Base-by-base conservation (phyloP, 805 yeast genomes). In the Candida krabiensis region DNA sequence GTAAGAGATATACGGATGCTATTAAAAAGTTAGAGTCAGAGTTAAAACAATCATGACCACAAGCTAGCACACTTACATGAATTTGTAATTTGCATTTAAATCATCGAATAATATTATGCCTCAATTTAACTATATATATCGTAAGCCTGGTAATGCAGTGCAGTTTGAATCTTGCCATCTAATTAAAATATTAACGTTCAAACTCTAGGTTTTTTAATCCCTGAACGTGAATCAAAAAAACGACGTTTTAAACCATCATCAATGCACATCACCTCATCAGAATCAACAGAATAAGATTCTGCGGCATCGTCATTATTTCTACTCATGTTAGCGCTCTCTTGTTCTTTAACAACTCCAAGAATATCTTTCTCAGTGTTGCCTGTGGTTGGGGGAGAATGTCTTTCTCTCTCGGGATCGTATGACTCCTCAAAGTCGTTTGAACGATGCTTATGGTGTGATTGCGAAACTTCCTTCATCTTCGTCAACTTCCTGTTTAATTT, bases 1-100 rank as follows among this genome's bases (percentile, higher is more conserved):
- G 46, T 33, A 52, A 49, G 28, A 33, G 59, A 30, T 56, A 50
- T 29, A 48, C 44, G 16, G 61, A 56, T 28, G 37, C 54, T 2
- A 18, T 56, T 9, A 44, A 43, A 30, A 44, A 40, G 32, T 28
- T 56, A 22, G 50, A 46, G 15, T 18, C 33, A 6, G 48, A 47
- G 25, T 47, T 40, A 16, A 30, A 33, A 19, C 32, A 28, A 9
- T 36, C 13, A 18, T 33, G 14, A 14, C n/a, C 15, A 14, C 12
- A 16, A 27, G 13, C 12, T 9, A 27, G 14, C 14, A n/a, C 14
- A n/a, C n/a, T n/a, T n/a, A n/a, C n/a, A n/a, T n/a, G n/a, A n/a
- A n/a, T n/a, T n/a, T n/a, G n/a, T n/a, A n/a, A n/a, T n/a, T n/a
- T n/a, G n/a, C n/a, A n/a, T n/a, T n/a, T n/a, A n/a, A n/a, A n/a